Evolutionary conservation across 2,329 filamentous ascomycete genomes (phyloP).

Genomic region (Cordyceps farinosa): DNA sequence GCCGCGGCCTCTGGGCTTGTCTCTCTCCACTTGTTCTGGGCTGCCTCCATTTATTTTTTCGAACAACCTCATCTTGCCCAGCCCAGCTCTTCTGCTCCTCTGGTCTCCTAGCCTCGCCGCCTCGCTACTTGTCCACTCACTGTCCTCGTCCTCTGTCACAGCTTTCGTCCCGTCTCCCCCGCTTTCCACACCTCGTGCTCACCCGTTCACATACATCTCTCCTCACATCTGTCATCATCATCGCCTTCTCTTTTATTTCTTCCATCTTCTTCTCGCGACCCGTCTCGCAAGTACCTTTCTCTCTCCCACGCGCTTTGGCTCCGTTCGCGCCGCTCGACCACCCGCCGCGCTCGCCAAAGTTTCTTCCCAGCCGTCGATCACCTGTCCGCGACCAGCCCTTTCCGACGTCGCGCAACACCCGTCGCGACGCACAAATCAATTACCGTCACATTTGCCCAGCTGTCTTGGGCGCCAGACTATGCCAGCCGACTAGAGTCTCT

Average conservation of each 20-base stretch:
- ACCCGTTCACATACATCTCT: constrained; percentile 11
- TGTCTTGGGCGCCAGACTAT: constrained; percentile 6
- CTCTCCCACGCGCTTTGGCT: not conserved
- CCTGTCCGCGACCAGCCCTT: constrained; percentile 1
- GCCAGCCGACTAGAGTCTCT: constrained; percentile 8
- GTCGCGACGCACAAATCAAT: constrained; percentile 8
- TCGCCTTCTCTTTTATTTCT: constrained; percentile 18
- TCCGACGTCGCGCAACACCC: constrained; percentile 9
- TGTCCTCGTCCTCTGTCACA: constrained; percentile 20
- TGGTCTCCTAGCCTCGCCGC: not conserved
- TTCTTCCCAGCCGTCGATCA: constrained; percentile 1
- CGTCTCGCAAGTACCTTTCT: constrained; percentile 12
- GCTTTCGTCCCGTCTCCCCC: constrained; percentile 24
- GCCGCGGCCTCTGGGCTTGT: not conserved
- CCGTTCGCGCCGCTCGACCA: constrained; percentile 4
- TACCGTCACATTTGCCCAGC: not conserved
- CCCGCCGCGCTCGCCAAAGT: not conserved
- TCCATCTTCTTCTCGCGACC: constrained; percentile 16
- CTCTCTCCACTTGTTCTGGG: constrained; percentile 13
- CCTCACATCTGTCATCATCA: constrained; percentile 17
- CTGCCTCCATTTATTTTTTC: constrained; percentile 3
- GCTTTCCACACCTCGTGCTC: constrained; percentile 19
- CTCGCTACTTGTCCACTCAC: not conserved
- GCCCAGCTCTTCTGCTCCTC: not conserved
- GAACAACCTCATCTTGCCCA: constrained; percentile 8